Conservation (phyloP, 2,329 filamentous ascomycete species). For the Bisporella sp. region DNA sequence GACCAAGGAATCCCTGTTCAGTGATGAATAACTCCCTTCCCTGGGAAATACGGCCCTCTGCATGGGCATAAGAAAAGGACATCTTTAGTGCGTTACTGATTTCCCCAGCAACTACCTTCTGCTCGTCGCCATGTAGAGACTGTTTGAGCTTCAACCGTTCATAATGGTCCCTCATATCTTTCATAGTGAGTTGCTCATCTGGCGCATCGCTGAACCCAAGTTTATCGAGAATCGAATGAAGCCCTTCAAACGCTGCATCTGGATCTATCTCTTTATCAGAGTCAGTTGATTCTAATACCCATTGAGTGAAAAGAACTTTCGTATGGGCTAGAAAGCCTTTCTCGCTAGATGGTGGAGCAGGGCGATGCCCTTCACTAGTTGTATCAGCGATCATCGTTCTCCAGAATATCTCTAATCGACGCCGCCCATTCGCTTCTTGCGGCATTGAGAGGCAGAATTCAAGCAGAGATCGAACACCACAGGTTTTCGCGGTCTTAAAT, state of each 20-base stretch:
- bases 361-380: neutral
- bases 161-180: neutral
- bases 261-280: neutral
- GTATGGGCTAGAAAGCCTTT: neutral
- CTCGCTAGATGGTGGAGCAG: neutral
- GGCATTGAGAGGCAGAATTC: neutral
- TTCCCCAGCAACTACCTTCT: neutral
- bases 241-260: neutral
- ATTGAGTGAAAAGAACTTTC: neutral
- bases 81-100: neutral
- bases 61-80: neutral
- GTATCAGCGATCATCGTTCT: neutral
- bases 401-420: neutral
- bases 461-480: neutral
- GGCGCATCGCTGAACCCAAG: neutral
- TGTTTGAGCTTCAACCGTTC: neutral
- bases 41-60: neutral
- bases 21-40: neutral
- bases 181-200: neutral
- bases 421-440: neutral
- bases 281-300: neutral
- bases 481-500: neutral
- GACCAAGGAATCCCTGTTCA: conserved; percentile 1
- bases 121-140: neutral
- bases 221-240: neutral